Base-by-base conservation (phyloP, 2,329 filamentous ascomycete genomes). In the Scedosporium boydii region DNA sequence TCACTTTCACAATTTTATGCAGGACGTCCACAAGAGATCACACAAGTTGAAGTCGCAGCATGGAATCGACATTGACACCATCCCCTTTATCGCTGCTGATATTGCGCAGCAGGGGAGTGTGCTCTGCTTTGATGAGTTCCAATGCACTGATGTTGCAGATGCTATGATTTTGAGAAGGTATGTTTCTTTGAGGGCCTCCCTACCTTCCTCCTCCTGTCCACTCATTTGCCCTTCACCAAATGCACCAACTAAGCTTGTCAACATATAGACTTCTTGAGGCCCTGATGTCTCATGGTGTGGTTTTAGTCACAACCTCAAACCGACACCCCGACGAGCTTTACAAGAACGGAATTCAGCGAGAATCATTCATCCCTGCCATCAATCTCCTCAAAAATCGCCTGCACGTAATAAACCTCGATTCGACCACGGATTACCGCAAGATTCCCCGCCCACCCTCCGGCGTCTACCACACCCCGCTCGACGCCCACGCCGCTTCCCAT, bases 1-100 rank as follows among this genome's bases (percentile, higher is more conserved):
- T 70, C 95, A 99, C 78, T 99, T 99, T 76, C 92, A 98, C 79
- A 96, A 96, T 74, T 99, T 99, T 79, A 99, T 99, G 95, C 95
- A 98, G 75, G 90, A 96, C 74, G 89, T 98, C 58, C 95, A 99
- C 77, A 91, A 88, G 74, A 84, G 93, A 64, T 78, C 98, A 69
- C 95, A 98, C 78, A 86, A 86, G 71, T 87, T 96, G 76, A 97
- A 96, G 78, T 88, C 95, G 83, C 78, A 87, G 69, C 85, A 96
- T 73, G 95, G 95, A 34, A 92, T 87, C 71, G 92, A 97, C 68
- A 83, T 96, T 46, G 95, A 99, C 74, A 91, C 86, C 0, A 84
- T 98, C 55, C 93, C 93, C 0, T 95, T 96, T 71, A 88, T 98
- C 18, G 93, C 93, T 2, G 95, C 93, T n/a, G 89, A 95, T 71